Evolutionary conservation across 805 yeast species (phyloP).

Genomic region (Clavispora asparagi): DNA sequence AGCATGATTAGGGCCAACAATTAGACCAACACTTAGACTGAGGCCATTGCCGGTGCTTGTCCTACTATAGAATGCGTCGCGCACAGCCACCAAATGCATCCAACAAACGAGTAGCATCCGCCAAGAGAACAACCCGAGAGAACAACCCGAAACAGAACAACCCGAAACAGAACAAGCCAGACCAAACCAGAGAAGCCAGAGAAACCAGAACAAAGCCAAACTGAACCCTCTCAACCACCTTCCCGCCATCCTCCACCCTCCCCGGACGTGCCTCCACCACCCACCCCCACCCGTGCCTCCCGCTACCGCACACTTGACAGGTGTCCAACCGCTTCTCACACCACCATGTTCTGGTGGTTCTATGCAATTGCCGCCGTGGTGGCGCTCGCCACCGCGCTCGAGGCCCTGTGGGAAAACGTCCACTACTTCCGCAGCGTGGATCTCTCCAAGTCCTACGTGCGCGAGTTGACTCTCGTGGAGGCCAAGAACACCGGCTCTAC

Average conservation of each 20-base stretch:
- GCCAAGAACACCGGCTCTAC: conserved; percentile 52
- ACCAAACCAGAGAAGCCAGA: too few species aligned
- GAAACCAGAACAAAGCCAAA: too few species aligned
- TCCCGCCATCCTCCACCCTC: neutral
- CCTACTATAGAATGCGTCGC: too few species aligned
- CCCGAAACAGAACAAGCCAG: too few species aligned
- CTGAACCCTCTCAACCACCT: too few species aligned
- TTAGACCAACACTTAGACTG: too few species aligned
- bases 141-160: too few species aligned
- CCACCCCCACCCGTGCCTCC: conserved; percentile 1
- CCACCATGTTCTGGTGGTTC: conserved; percentile 4
- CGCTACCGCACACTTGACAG: neutral
- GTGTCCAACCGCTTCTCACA: neutral
- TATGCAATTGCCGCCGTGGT: conserved; percentile 5
- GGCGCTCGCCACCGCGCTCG: conserved; percentile 7
- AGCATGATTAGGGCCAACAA: too few species aligned
- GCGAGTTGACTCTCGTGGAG: conserved; percentile 53
- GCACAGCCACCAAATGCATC: too few species aligned
- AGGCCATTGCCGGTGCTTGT: too few species aligned
- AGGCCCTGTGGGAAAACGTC: conserved; percentile 49
- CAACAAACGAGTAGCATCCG: too few species aligned
- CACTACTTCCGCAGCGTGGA: conserved; percentile 57
- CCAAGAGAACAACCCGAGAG: too few species aligned
- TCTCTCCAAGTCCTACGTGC: conserved; percentile 58
- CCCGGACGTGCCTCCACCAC: neutral